Evolutionary conservation across 768 basidiomycete species (phyloP).

Genomic region (Epithele typhae): DNA sequence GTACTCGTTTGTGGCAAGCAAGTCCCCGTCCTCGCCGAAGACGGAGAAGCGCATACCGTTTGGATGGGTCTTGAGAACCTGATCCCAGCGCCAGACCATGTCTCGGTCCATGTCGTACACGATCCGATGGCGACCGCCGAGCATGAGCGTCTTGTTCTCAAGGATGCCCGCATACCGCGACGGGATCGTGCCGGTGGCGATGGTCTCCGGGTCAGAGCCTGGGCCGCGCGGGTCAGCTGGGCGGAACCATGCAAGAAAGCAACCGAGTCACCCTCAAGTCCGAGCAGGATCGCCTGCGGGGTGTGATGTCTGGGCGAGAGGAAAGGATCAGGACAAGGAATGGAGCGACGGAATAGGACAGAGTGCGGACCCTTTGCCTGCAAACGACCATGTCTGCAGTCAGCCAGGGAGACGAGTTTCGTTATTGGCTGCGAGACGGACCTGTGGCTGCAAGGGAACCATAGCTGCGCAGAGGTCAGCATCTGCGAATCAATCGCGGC

Average conservation of each 20-base stretch:
- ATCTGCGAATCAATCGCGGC: neutral
- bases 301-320: conserved; percentile 64
- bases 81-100: conserved; percentile 90
- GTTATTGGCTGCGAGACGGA: too few species aligned
- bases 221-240: neutral
- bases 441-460: conserved; percentile 93
- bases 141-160: conserved; percentile 56
- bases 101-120: conserved; percentile 85
- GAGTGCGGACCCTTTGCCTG: conserved; percentile 69
- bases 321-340: too few species aligned
- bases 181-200: conserved; percentile 82
- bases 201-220: conserved; percentile 90
- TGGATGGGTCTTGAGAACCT: conserved; percentile 83
- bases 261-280: conserved; percentile 52
- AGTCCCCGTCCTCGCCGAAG: conserved; percentile 74
- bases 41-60: conserved; percentile 94
- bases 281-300: conserved; percentile 80
- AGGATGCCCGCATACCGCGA: conserved; percentile 71
- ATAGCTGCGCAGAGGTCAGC: conserved; percentile 46
- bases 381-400: conserved; percentile 1
- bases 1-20: conserved; percentile 93
- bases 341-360: too few species aligned
- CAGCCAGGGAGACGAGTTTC: conserved; percentile 1
- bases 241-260: neutral
- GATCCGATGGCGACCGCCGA: conserved; percentile 75